Percentiles rank a stretch among this genome's conserved stretches.
Conservation (phyloP, 1,284 basidiomycete genomes). For the Neonothopanus nambi region DNA sequence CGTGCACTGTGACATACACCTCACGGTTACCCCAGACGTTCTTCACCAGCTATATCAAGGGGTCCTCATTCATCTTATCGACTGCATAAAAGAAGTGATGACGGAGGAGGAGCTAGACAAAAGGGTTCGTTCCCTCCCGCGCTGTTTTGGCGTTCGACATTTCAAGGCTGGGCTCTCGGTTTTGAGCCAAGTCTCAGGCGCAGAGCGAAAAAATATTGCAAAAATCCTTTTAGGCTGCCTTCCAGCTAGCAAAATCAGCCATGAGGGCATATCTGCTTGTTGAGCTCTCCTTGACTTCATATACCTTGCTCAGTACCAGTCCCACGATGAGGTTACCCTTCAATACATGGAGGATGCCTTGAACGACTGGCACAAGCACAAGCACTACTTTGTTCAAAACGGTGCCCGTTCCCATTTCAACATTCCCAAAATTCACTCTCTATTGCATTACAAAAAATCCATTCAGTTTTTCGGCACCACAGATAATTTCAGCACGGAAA, state of each 20-base stretch:
- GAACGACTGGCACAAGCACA: conserved; percentile 25
- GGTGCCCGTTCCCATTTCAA: conserved; percentile 28
- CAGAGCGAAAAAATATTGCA: conserved; percentile 24
- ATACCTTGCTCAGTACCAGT: conserved; percentile 28
- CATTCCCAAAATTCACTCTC: conserved; percentile 34
- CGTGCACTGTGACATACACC: conserved; percentile 23
- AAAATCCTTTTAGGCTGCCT: conserved; percentile 23
- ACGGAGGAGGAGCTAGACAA: conserved; percentile 22
- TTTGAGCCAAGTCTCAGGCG: conserved; percentile 23
- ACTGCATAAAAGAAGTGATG: conserved; percentile 23
- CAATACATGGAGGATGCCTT: conserved; percentile 21
- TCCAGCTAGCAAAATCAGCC: conserved; percentile 9
- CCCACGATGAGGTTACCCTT: conserved; percentile 22
- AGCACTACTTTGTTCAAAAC: conserved; percentile 24
- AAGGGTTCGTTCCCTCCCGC: conserved; percentile 20
- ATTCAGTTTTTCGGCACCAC: conserved; percentile 25
- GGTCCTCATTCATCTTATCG: conserved; percentile 28
- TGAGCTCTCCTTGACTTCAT: conserved; percentile 27
- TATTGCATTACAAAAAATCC: conserved; percentile 24
- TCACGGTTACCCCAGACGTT: conserved; percentile 28
- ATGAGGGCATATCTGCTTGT: conserved; percentile 12
- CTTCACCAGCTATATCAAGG: conserved; percentile 33
- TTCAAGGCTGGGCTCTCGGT: conserved; percentile 27
- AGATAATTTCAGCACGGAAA: conserved; percentile 28
- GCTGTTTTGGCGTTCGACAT: conserved; percentile 19